These are phyloP conservation scores for Talaromyces verruculosus DNA, from an alignment of 2,329 filamentous ascomycete genomes.

Conservation along the genomic window DNA sequence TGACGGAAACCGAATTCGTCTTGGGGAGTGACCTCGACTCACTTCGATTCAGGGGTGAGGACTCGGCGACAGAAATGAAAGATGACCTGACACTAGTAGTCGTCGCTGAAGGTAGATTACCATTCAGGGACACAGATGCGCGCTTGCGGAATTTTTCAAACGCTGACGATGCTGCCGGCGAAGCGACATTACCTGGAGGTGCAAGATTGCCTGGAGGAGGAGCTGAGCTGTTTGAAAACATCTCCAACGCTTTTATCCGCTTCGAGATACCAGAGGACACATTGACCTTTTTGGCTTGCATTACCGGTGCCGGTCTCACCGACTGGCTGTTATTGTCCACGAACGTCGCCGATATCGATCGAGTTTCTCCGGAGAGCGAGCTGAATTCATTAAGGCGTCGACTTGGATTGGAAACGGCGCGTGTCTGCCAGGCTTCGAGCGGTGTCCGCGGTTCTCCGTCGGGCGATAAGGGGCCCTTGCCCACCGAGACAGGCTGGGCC, in stretches of 20 bases:
- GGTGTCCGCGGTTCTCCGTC: conserved; percentile 33
- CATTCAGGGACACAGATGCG: conserved; percentile 38
- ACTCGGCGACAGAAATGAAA: conserved; percentile 31
- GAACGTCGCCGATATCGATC: conserved; percentile 43
- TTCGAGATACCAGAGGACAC: conserved; percentile 90
- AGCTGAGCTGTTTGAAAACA: conserved; percentile 58
- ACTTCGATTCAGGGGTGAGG: conserved; percentile 32
- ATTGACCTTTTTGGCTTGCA: conserved; percentile 71
- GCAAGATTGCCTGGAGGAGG: conserved; percentile 21
- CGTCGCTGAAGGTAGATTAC: conserved; percentile 27
- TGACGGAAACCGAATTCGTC: conserved; percentile 79
- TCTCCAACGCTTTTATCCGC: conserved; percentile 89
- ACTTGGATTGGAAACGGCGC: conserved; percentile 44
- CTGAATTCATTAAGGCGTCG: conserved; percentile 32
- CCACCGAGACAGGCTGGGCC: conserved; percentile 75
- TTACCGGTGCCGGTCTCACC: conserved; percentile 39
- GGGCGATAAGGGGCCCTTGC: conserved; percentile 78
- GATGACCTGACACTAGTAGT: conserved; percentile 29
- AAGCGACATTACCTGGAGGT: conserved; percentile 35
- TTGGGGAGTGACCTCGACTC: conserved; percentile 32
- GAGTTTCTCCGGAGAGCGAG: conserved; percentile 32
- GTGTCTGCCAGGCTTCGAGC: conserved; percentile 37
- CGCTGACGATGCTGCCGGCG: conserved; percentile 55
- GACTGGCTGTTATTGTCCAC: conserved; percentile 28
- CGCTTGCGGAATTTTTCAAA: conserved; percentile 55